Evolutionary conservation across 129 eudicot species (phyloP).

Genomic region (Ambrosia trifida): DNA sequence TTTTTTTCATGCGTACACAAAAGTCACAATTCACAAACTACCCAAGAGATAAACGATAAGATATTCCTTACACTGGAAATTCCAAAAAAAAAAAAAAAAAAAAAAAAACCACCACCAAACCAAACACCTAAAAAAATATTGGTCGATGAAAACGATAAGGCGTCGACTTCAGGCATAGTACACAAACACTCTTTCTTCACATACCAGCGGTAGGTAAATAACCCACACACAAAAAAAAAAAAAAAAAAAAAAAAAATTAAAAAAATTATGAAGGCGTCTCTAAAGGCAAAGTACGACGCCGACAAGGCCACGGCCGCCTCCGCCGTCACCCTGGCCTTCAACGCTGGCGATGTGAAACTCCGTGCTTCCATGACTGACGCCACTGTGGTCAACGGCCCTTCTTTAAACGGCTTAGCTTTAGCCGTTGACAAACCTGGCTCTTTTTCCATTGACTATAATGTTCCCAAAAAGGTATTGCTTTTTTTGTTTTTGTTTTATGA

Average conservation of each 20-base stretch:
- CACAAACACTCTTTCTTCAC: constrained; percentile 3
- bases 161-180: constrained; percentile 1
- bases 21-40: too few species aligned
- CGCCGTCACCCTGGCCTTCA: constrained; percentile 63
- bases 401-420: constrained; percentile 72
- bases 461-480: constrained; percentile 63
- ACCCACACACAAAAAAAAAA: neutral
- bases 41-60: neutral
- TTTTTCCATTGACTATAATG: constrained; percentile 70
- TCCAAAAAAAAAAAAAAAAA: neutral
- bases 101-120: constrained; percentile 20
- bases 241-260: constrained; percentile 35
- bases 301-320: constrained; percentile 75
- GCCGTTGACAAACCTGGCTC: constrained; percentile 85
- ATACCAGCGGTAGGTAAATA: neutral
- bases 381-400: constrained; percentile 67
- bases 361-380: constrained; percentile 92
- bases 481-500: too few species aligned
- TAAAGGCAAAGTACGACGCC: constrained; percentile 65
- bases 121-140: constrained; percentile 29
- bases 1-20: too few species aligned
- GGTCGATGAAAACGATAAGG: constrained; percentile 39
- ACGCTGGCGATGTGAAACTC: constrained; percentile 86
- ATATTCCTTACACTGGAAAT: neutral
- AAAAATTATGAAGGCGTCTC: constrained; percentile 89